Evolutionary conservation across 495 filamentous ascomycete genomes (phyloP).

Genomic region (Penicillium cinerascens): DNA sequence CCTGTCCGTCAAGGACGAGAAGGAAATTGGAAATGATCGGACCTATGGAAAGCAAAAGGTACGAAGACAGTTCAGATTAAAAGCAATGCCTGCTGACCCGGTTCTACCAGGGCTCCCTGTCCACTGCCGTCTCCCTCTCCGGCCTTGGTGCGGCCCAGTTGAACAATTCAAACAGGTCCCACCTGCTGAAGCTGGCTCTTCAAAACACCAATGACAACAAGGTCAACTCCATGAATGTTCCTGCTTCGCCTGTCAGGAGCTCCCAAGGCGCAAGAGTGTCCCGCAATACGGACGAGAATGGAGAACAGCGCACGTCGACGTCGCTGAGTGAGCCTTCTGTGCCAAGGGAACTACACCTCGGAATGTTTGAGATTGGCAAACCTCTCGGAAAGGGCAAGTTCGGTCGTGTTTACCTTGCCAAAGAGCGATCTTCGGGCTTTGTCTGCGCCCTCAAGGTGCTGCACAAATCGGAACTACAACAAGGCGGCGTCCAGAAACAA

Average conservation of each 20-base stretch:
- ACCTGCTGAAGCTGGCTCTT: conserved; percentile 77
- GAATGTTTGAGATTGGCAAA: conserved; percentile 98
- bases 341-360: conserved; percentile 81
- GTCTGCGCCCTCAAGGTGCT: conserved; percentile 96
- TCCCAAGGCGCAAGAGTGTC: conserved; percentile 38
- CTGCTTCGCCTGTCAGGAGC: conserved; percentile 30
- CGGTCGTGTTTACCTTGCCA: conserved; percentile 91
- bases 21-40: conserved; percentile 50
- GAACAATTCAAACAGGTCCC: conserved; percentile 60
- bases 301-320: conserved; percentile 50
- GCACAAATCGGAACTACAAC: conserved; percentile 89
- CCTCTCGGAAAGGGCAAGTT: conserved; percentile 98
- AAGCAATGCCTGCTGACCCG: conserved; percentile 26
- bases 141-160: conserved; percentile 50
- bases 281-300: conserved; percentile 54
- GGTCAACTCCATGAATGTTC: conserved; percentile 44
- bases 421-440: conserved; percentile 83
- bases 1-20: conserved; percentile 78
- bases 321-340: conserved; percentile 53
- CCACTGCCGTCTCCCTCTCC: conserved; percentile 50
- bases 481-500: conserved; percentile 93
- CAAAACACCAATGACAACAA: conserved; percentile 64
- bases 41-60: conserved; percentile 70
- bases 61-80: conserved; percentile 4
- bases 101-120: conserved; percentile 36